Base-by-base conservation (phyloP, 2,329 filamentous ascomycete genomes). In the Plectosphaerella sp. region DNA sequence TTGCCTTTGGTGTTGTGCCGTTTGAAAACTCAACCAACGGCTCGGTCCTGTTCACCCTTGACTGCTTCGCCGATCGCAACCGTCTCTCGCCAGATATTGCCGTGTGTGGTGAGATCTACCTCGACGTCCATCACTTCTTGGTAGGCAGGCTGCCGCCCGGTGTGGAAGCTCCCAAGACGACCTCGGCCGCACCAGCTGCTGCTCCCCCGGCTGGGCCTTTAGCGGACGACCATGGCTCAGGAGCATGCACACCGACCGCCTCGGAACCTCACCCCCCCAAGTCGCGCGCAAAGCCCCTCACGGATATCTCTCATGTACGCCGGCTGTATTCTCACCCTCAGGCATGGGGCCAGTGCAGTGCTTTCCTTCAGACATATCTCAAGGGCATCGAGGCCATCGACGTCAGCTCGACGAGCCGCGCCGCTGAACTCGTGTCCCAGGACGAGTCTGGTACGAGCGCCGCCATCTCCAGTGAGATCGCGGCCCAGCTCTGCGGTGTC, bases 11-110 rank as follows among this genome's bases (percentile, higher is more conserved):
- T 59, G 88, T 97, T 33, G 88, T 97, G 2, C 94, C 94, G 7
- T 92, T 96, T 70, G 93, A 97, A 67, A 99, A 99, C 75, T 95
- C 89, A 41, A 93, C 90, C 65, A 96, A 97, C 69, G 94, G 94
- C 63, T 87, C 88, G 51, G 94, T 99, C 48, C 84, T 94, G 52
- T 89, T 91, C 68, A 96, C 92, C 0, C 80, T 97, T 22, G 92
- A 97, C 70, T 83, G 93, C 58, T 83, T 99, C 54, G 90, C 90
- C 58, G 91, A 96, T 71, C 78, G 88, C 24, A 73, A 82, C 39
- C 71, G 69, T 42, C 70, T 72, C 43, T 90, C 88, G 64, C 76
- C 77, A 11, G 83, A 89, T 64, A 79, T 97, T 45, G 77, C 79
- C 47, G 88, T 97, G 41, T 89, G 86, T 64, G 89, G 83, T 45